Percentiles rank a stretch among this genome's conserved stretches.
Evolutionary conservation across 352 stramenopile genomes (phyloP).

Genomic region (Pythium sukuiense): DNA sequence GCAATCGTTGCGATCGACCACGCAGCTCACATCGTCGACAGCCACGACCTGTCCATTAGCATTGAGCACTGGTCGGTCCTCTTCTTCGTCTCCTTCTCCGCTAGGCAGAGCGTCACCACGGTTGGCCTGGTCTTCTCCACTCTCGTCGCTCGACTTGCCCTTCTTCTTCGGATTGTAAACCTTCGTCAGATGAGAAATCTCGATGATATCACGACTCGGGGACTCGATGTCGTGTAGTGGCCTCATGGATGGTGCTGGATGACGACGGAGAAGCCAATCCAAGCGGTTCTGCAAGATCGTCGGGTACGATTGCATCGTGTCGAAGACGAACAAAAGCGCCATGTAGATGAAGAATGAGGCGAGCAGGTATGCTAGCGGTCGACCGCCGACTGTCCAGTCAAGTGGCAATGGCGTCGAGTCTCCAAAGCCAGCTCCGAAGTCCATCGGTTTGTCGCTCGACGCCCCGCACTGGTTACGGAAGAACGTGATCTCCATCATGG

Average conservation of each 20-base stretch:
- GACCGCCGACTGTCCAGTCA: slow-evolving; percentile 55
- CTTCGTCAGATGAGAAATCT: slow-evolving; percentile 52
- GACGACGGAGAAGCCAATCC: slow-evolving; percentile 21
- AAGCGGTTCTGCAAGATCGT: slow-evolving; percentile 48
- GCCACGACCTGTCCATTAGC: slow-evolving; percentile 61
- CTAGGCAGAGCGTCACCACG: neutral
- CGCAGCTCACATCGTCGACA: slow-evolving; percentile 76
- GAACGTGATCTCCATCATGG: slow-evolving; percentile 44
- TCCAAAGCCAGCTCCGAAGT: slow-evolving; percentile 5
- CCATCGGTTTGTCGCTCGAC: slow-evolving; percentile 12
- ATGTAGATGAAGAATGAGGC: slow-evolving; percentile 47
- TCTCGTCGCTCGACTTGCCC: neutral
- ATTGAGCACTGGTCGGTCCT: slow-evolving; percentile 32
- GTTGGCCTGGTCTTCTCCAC: neutral
- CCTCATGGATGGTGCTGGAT: slow-evolving; percentile 1
- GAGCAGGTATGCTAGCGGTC: slow-evolving; percentile 41
- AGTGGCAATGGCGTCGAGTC: slow-evolving; percentile 36
- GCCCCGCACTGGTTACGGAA: slow-evolving; percentile 47
- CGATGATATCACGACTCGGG: slow-evolving; percentile 45
- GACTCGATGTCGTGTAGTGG: slow-evolving; percentile 23
- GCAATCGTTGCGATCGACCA: slow-evolving; percentile 85
- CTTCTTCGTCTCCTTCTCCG: slow-evolving; percentile 12
- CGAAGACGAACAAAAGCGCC: slow-evolving; percentile 51
- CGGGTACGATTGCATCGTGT: slow-evolving; percentile 74
- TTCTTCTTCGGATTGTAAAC: slow-evolving; percentile 61